Conservation (phyloP, 2,329 filamentous ascomycete species). For the Colletotrichum tropicale region DNA sequence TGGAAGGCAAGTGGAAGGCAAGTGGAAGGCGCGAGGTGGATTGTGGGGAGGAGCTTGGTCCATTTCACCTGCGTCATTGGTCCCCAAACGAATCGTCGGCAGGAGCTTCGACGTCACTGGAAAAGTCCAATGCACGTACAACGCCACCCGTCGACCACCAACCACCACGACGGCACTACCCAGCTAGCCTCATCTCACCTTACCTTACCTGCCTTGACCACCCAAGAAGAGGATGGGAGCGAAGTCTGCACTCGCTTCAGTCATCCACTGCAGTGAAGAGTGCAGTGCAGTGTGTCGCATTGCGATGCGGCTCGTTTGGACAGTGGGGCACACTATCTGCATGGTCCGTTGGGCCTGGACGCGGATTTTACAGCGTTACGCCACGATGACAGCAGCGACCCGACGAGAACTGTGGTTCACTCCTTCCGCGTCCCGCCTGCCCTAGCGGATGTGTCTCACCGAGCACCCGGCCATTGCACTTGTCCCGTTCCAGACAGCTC, state of each 20-base stretch:
- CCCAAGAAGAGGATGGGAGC: neutral
- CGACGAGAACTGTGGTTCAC: neutral
- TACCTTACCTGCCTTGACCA: neutral
- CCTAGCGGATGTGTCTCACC: neutral
- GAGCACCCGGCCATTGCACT: neutral
- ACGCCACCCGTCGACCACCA: neutral
- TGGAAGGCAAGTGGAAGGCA: neutral
- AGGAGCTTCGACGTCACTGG: neutral
- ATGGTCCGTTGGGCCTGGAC: neutral
- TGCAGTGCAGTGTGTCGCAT: neutral
- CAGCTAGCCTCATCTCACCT: neutral
- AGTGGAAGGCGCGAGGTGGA: neutral
- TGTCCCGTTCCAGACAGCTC: neutral
- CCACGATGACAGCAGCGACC: neutral
- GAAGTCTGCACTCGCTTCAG: neutral
- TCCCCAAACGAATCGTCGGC: neutral
- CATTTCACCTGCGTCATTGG: constrained; percentile 1
- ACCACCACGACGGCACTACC: neutral
- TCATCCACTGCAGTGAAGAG: neutral
- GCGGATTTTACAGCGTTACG: neutral
- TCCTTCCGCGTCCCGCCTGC: neutral
- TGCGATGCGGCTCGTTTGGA: neutral
- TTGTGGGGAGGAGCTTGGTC: neutral
- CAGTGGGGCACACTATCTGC: neutral
- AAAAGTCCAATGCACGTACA: neutral